These are phyloP conservation scores for Mucor sp. DNA, from an alignment of 371 early-diverging fungal genomes.

Conservation along the genomic window DNA sequence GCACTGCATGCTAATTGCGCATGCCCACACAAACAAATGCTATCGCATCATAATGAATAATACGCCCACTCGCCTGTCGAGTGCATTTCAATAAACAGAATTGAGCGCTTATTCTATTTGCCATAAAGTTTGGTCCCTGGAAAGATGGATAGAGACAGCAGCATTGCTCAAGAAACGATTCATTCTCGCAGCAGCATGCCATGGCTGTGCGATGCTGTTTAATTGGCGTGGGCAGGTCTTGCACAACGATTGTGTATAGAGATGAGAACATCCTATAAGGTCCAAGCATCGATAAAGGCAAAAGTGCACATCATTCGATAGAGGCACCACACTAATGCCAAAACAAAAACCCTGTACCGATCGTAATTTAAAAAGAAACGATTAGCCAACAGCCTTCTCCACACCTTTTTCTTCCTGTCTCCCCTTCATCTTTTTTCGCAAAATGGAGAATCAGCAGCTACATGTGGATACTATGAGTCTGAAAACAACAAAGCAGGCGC, in stretches of 20 bases:
- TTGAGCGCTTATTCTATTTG: not conserved
- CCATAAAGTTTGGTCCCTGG: not conserved
- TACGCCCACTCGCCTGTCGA: not conserved
- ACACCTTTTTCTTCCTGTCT: not conserved
- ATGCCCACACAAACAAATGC: not conserved
- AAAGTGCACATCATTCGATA: not conserved
- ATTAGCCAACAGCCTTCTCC: not conserved
- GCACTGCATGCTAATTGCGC: not conserved
- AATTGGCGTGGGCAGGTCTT: not conserved
- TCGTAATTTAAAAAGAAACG: not conserved
- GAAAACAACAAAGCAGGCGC: not conserved
- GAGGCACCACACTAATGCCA: not conserved
- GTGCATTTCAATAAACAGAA: not conserved
- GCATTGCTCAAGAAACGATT: not conserved
- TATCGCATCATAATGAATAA: not conserved
- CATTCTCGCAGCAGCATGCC: not conserved
- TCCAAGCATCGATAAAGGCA: not conserved
- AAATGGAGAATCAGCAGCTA: conserved; percentile 7
- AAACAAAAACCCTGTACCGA: not conserved
- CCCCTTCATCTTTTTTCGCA: not conserved
- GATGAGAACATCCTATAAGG: not conserved
- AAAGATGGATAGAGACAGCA: not conserved
- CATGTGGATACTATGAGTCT: not conserved
- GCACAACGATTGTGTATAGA: not conserved
- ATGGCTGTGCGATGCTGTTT: not conserved